phyloP scores from a whole-genome alignment of 176 grass and related monocot species.

The Lolium multiflorum region DNA sequence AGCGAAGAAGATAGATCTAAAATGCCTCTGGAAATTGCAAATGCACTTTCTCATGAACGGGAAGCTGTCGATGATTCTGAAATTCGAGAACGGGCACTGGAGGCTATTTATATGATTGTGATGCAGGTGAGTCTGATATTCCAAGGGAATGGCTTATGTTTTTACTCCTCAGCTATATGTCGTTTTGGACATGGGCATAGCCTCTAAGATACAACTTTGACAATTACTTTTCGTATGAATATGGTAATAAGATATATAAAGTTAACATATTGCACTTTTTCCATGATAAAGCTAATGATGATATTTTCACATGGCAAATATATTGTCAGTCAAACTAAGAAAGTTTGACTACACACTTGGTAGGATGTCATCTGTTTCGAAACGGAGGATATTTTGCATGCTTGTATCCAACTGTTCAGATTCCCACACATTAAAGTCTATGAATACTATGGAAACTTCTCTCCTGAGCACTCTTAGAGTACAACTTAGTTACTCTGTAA shows the following conservation, averaged over 20 bases:
- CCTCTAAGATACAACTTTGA: background rate
- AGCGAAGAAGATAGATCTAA: constrained; percentile 76
- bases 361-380: background rate
- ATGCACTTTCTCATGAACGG: constrained; percentile 86
- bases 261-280: background rate
- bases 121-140: constrained; percentile 66
- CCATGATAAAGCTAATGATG: constrained; percentile 8
- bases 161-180: constrained; percentile 1
- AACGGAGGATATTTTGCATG: background rate
- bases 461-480: background rate
- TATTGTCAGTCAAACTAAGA: constrained; percentile 8
- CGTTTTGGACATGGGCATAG: background rate
- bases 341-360: background rate
- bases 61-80: constrained; percentile 85
- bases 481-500: background rate
- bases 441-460: background rate
- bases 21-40: constrained; percentile 89
- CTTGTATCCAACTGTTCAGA: constrained; percentile 24
- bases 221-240: constrained; percentile 12
- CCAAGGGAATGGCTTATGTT: background rate
- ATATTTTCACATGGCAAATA: constrained; percentile 4
- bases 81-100: constrained; percentile 81
- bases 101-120: constrained; percentile 95
- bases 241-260: background rate
- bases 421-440: background rate